Conservation (phyloP, 352 stramenopile species). For the Pythium phragmitis region DNA sequence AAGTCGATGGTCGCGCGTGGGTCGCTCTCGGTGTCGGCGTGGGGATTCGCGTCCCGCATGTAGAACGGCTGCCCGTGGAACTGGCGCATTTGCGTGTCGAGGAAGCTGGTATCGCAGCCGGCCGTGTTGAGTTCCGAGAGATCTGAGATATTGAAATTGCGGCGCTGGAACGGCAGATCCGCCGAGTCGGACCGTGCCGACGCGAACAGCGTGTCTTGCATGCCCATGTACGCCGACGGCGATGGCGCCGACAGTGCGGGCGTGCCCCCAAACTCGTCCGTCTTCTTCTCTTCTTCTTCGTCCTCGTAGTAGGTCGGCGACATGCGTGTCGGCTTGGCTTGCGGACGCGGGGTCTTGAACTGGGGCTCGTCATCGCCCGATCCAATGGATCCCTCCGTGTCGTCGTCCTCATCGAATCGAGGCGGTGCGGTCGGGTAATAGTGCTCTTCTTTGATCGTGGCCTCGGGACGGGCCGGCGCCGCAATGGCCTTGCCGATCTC, state of each 20-base stretch:
- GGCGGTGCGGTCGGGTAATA: slow-evolving; percentile 9
- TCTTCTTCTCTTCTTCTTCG: slow-evolving; percentile 58
- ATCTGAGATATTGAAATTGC: slow-evolving; percentile 39
- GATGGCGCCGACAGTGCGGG: slow-evolving; percentile 44
- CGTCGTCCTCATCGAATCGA: slow-evolving; percentile 12
- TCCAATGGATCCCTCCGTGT: slow-evolving; percentile 28
- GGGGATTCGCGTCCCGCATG: slow-evolving; percentile 7
- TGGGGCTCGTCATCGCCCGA: slow-evolving; percentile 26
- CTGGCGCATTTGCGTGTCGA: slow-evolving; percentile 70
- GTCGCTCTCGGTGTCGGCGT: not conserved
- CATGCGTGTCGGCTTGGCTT: not conserved
- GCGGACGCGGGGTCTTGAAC: not conserved
- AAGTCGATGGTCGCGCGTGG: slow-evolving; percentile 26
- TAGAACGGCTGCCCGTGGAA: slow-evolving; percentile 59
- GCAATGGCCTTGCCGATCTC: slow-evolving; percentile 28
- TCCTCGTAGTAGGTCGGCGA: slow-evolving; percentile 24
- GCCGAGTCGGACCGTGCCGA: slow-evolving; percentile 33
- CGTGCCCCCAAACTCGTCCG: slow-evolving; percentile 43
- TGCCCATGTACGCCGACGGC: slow-evolving; percentile 39
- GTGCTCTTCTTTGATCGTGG: slow-evolving; percentile 6
- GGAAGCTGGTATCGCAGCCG: slow-evolving; percentile 54
- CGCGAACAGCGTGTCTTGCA: slow-evolving; percentile 28
- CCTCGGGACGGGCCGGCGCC: not conserved
- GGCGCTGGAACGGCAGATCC: slow-evolving; percentile 33
- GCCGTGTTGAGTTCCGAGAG: slow-evolving; percentile 48